Base-by-base conservation (phyloP, 345 rosid species). In the Excoecaria agallocha region DNA sequence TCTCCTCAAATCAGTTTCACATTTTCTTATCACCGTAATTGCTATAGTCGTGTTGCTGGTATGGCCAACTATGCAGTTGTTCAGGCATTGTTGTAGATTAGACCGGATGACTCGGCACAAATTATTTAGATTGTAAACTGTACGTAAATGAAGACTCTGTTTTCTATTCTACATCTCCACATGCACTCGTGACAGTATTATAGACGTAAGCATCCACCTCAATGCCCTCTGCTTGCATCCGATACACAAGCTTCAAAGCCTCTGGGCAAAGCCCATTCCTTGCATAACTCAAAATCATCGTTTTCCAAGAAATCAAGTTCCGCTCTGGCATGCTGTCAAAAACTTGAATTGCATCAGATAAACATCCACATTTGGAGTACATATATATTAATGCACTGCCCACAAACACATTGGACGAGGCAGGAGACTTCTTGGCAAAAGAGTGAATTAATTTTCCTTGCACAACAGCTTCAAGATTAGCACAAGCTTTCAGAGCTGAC, bases 401-500 rank as follows among this genome's bases (percentile, higher is more conserved):
- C n/a, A 90, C 97, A 85, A 82, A 87, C 46, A 92, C 91, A 77
- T 91, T 92, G 39, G 89, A 81, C 8, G 83, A 57, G 59, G 87
- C 85, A 10, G 86, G 83, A 61, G 82, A 88, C 85, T 92, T 94
- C 72, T 86, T 92, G 54, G 90, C 91, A n/a, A 86, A 87, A 68
- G 94, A 94, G 80, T 92, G 97, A 13, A 94, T 87, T 71, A 85
- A 83, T 78, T 81, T 88, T 70, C 98, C 97, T 17, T 83, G 85
- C 0, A 51, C 71, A 79, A 90, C 74, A 59, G 89, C 67, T 76
- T 87, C 88, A 25, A 93, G 87, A 76, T 87, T 88, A 25, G 96
- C 96, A 71, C 97, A 94, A 68, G 96, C 96, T 84, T 90, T 90
- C 75, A 92, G 65, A 30, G 87, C 92, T 0, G 98, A 92, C 8